Evolutionary conservation across 2,329 filamentous ascomycete genomes (phyloP).

Genomic region (Arthrobotrys conoides): DNA sequence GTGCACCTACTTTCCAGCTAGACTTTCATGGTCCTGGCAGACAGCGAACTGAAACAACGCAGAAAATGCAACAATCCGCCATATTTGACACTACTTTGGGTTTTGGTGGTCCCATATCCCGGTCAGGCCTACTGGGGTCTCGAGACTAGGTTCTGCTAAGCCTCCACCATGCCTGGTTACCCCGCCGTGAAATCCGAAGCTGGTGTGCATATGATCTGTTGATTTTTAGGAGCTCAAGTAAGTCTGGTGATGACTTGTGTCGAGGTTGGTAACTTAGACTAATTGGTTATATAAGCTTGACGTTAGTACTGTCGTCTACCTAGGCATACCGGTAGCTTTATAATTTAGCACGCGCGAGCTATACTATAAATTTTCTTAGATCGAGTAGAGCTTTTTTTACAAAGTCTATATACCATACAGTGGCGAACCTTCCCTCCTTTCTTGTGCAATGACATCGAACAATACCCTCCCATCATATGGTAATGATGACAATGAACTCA

Average conservation of each 20-base stretch:
- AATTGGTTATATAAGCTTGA: no score
- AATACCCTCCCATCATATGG: background rate
- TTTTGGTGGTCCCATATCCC: no score
- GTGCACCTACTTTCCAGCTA: no score
- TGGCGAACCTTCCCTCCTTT: background rate
- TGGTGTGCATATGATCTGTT: background rate
- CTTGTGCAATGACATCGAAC: background rate
- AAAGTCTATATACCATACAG: no score
- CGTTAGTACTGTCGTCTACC: no score
- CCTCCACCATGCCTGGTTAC: conserved; percentile 1
- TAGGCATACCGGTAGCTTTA: no score
- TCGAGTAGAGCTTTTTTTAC: no score
- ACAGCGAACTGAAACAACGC: conserved; percentile 3
- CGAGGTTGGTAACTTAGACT: no score
- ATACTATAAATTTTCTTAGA: no score
- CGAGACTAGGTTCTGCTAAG: conserved; percentile 2
- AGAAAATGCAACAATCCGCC: conserved; percentile 30
- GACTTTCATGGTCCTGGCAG: no score
- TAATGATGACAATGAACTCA: background rate
- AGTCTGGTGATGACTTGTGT: background rate
- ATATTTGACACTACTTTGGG: background rate
- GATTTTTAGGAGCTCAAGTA: background rate
- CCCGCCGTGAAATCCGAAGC: conserved; percentile 7
- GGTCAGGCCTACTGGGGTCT: background rate
- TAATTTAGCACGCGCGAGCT: no score